Evolutionary conservation across 1,284 basidiomycete genomes (phyloP).

Genomic region (Microbotryomycetes sp.): DNA sequence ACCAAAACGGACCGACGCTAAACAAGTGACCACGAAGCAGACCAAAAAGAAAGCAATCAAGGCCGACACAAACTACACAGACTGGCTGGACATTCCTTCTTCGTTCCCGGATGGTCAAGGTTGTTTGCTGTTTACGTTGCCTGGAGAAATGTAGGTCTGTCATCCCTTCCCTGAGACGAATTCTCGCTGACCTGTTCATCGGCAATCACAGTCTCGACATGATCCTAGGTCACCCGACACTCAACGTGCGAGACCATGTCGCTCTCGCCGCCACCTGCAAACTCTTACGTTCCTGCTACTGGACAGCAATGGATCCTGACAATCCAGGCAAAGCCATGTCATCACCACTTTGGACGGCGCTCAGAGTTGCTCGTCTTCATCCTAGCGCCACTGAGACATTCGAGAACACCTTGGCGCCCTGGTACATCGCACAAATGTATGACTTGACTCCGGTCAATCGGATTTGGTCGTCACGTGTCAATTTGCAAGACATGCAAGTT

Average conservation of each 20-base stretch:
- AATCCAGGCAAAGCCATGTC: background rate
- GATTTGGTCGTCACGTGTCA: background rate
- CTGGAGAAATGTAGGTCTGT: background rate
- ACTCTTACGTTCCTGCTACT: background rate
- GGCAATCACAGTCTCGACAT: background rate
- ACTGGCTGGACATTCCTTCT: background rate
- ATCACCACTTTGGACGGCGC: background rate
- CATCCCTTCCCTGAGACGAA: background rate
- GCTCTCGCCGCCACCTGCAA: background rate
- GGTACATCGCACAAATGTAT: background rate
- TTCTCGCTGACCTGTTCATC: too few species aligned
- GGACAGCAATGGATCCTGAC: background rate
- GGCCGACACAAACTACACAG: too few species aligned
- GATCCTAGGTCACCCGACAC: background rate
- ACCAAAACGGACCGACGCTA: too few species aligned
- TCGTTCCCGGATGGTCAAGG: background rate
- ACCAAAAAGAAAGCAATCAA: too few species aligned
- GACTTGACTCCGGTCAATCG: background rate
- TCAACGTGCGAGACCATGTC: background rate
- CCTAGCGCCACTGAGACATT: background rate
- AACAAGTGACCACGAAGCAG: too few species aligned
- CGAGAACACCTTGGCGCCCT: too few species aligned
- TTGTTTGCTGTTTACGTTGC: background rate
- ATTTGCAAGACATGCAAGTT: background rate
- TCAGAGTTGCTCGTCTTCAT: background rate